phyloP scores from a whole-genome alignment of 73 alveolate genomes.

The Paramecium caudatum region DNA sequence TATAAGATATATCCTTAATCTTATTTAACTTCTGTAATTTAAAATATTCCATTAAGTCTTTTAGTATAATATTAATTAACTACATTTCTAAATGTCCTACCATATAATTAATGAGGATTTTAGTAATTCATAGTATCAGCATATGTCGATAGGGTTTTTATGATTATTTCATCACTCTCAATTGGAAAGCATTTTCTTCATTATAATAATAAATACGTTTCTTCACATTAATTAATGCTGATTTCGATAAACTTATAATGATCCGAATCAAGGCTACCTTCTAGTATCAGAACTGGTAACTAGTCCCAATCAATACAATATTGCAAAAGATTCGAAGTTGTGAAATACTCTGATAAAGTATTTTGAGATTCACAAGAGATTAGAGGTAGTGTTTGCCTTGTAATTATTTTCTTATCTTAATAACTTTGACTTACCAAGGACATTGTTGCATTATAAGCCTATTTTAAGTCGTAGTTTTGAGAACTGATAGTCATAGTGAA shows the following conservation, averaged over 20 bases:
- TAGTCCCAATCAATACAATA: conserved; percentile 38
- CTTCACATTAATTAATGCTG: conserved; percentile 3
- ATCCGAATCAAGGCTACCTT: conserved; percentile 35
- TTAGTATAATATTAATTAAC: neutral
- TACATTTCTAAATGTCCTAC: conserved; percentile 11
- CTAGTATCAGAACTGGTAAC: neutral
- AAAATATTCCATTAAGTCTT: neutral
- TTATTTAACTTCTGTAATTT: neutral
- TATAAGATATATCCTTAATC: conserved; percentile 23
- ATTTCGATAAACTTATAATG: conserved; percentile 16
- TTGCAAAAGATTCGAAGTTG: neutral
- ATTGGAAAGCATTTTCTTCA: neutral
- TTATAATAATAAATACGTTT: neutral
- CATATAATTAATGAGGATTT: conserved; percentile 27
- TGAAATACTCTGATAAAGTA: neutral
- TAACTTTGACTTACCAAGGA: neutral
- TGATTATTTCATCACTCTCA: neutral
- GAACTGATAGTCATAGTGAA: conserved; percentile 46
- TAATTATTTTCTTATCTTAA: neutral
- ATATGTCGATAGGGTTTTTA: conserved; percentile 1
- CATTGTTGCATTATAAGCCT: neutral
- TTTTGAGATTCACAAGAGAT: neutral
- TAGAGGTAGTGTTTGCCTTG: neutral
- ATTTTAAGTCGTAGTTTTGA: neutral
- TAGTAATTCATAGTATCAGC: conserved; percentile 31